Evolutionary conservation across 805 yeast genomes (phyloP).

Genomic region (Candida chauliodis): DNA sequence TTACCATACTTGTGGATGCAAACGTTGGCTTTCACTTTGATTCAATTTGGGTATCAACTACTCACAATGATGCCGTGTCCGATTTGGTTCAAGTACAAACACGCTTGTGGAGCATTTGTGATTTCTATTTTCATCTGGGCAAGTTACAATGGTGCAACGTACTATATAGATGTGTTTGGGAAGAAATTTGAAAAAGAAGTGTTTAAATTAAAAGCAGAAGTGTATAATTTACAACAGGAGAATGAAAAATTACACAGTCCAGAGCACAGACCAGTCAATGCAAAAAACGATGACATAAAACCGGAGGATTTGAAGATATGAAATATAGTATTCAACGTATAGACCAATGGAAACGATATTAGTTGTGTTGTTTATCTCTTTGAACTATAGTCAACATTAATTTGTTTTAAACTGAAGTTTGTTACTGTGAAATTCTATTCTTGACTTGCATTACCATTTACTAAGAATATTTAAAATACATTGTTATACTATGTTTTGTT

Average conservation of each 20-base stretch:
- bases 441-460: too few relatives aligned
- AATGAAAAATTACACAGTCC: conserved; percentile 18
- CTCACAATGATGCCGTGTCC: conserved; percentile 87
- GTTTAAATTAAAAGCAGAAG: conserved; percentile 61
- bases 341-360: too few relatives aligned
- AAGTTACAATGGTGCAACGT: conserved; percentile 90
- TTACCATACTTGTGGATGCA: conserved; percentile 82
- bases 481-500: too few relatives aligned
- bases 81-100: conserved; percentile 72
- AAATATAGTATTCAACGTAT: too few relatives aligned
- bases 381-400: too few relatives aligned
- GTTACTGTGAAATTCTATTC: too few relatives aligned
- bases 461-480: too few relatives aligned
- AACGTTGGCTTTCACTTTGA: conserved; percentile 77
- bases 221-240: conserved; percentile 54
- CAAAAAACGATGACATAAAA: conserved; percentile 8
- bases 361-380: too few relatives aligned
- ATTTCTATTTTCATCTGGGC: conserved; percentile 74
- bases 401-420: too few relatives aligned
- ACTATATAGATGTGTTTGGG: conserved; percentile 89
- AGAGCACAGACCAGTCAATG: conserved; percentile 13
- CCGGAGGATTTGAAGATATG: too few relatives aligned
- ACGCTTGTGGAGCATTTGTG: conserved; percentile 65
- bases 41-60: conserved; percentile 85
- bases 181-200: conserved; percentile 86